Percentiles rank a stretch among this genome's conserved stretches.
phyloP scores from a whole-genome alignment of 2,329 filamentous ascomycete genomes.

The Reticulascus tulasneorum region DNA sequence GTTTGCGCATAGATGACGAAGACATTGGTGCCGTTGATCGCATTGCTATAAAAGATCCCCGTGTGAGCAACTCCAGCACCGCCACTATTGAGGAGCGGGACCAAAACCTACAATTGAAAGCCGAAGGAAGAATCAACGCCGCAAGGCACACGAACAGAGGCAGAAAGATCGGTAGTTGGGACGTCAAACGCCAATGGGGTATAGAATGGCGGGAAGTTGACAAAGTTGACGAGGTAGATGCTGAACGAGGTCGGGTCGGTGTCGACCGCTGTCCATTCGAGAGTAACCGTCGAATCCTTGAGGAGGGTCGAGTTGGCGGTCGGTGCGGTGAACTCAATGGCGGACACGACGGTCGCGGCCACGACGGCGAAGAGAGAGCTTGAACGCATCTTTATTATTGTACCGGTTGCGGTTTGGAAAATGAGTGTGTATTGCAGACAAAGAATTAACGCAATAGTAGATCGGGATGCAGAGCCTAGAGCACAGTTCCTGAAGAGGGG shows the following conservation, averaged over 20 bases:
- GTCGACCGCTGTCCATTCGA: constrained; percentile 61
- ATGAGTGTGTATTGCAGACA: too few relatives aligned
- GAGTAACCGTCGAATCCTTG: constrained; percentile 27
- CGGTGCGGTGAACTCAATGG: constrained; percentile 26
- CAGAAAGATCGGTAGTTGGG: constrained; percentile 23
- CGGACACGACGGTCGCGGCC: constrained; percentile 25
- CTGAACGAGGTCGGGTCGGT: constrained; percentile 51
- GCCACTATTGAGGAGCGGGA: too few relatives aligned
- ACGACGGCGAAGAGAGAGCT: constrained; percentile 24
- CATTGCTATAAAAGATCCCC: constrained; percentile 27
- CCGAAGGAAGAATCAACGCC: constrained; percentile 28
- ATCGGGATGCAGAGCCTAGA: too few relatives aligned
- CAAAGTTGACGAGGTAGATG: constrained; percentile 40
- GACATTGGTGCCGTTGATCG: constrained; percentile 41
- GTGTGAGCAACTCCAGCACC: too few relatives aligned
- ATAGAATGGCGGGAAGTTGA: constrained; percentile 38
- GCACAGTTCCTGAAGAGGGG: too few relatives aligned
- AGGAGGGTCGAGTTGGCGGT: constrained; percentile 29
- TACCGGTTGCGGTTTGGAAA: too few relatives aligned
- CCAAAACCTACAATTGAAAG: constrained; percentile 37
- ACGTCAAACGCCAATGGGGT: constrained; percentile 30
- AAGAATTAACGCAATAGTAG: too few relatives aligned
- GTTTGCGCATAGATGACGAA: constrained; percentile 40
- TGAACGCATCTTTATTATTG: constrained; percentile 25
- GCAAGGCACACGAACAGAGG: constrained; percentile 34